Percentiles rank a stretch among this genome's conserved stretches.
phyloP scores from a whole-genome alignment of 257 asterid genomes.

The Verbascum thapsus region DNA sequence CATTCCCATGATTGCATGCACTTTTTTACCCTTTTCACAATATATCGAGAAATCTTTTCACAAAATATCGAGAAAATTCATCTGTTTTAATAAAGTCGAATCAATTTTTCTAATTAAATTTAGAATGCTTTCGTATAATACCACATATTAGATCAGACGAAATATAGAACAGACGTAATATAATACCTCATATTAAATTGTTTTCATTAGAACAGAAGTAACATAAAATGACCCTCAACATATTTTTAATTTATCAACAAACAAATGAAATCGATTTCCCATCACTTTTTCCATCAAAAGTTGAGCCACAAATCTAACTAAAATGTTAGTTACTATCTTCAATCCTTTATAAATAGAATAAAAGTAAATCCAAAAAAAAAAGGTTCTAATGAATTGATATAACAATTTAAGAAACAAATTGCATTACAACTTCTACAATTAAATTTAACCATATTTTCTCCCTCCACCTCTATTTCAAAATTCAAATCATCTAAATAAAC shows the following conservation, averaged over 20 bases:
- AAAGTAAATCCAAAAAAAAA: slow-evolving; percentile 1
- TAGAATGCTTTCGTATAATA: no score
- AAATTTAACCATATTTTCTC: slow-evolving; percentile 39
- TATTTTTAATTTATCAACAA: slow-evolving; percentile 52
- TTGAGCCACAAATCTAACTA: slow-evolving; percentile 15
- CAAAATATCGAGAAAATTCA: no score
- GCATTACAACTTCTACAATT: slow-evolving; percentile 48
- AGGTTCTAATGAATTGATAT: slow-evolving; percentile 23
- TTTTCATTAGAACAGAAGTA: no score
- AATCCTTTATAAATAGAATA: not conserved
- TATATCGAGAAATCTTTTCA: no score
- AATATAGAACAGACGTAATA: no score
- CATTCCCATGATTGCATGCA: slow-evolving; percentile 48
- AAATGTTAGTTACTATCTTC: not conserved
- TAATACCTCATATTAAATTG: no score
- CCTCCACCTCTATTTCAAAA: slow-evolving; percentile 41
- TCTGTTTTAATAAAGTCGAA: no score
- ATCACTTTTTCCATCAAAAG: slow-evolving; percentile 29
- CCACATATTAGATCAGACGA: no score
- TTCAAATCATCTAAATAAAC: slow-evolving; percentile 45
- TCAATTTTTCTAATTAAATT: no score
- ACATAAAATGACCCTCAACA: no score
- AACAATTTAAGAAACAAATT: slow-evolving; percentile 38
- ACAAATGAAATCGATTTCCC: slow-evolving; percentile 33
- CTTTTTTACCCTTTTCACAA: slow-evolving; percentile 32